Base-by-base conservation (phyloP, 371 early-diverging fungal genomes). In the Furculomyces boomerangus region DNA sequence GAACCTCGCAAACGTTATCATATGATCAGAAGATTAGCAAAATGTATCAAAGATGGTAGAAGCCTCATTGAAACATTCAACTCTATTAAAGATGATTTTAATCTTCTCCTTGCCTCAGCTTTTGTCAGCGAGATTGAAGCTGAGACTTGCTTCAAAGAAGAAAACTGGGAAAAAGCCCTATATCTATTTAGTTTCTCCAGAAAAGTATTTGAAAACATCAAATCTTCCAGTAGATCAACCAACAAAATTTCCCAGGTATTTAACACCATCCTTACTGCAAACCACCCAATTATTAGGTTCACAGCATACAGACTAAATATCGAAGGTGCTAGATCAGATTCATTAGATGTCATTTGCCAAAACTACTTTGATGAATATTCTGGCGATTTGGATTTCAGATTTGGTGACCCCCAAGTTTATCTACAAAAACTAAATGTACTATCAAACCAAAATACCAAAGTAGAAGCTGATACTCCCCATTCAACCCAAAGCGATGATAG, bases 1-100 rank as follows among this genome's bases (percentile, higher is more conserved):
- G 67, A 67, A 55, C 60, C 67, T 14, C 59, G 67, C n/a, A 68
- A 67, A 55, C 54, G 57, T 39, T 68, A 67, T 43, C 67, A 67
- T 27, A 35, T 67, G 29, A 41, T 67, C 27, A 59, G 68, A 18
- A 59, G 67, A 1, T 60, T 67, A 29, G 35, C 41, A 16, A 62
- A 61, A 3, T 56, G 60, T 29, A 24, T 46, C 30, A 68, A 64
- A 52, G 54, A 59, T 3, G 63, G 55, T 14, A 47, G 25, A 13
- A 47, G 50, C 30, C 58, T 67, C 30, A 57, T 60, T 0, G 51
- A 26, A 10, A 26, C 54, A 2, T 62, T 55, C 0, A 40, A 43
- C 10, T 18, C 39, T 1, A 43, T 50, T 3, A 53, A 57, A 14
- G 65, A 62, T 46, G 35, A 14, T 18, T 57, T 55, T 27, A 67